These are phyloP conservation scores for Warburgia ugandensis DNA, from an alignment of 164 flowering plant genomes.

Conservation along the genomic window DNA sequence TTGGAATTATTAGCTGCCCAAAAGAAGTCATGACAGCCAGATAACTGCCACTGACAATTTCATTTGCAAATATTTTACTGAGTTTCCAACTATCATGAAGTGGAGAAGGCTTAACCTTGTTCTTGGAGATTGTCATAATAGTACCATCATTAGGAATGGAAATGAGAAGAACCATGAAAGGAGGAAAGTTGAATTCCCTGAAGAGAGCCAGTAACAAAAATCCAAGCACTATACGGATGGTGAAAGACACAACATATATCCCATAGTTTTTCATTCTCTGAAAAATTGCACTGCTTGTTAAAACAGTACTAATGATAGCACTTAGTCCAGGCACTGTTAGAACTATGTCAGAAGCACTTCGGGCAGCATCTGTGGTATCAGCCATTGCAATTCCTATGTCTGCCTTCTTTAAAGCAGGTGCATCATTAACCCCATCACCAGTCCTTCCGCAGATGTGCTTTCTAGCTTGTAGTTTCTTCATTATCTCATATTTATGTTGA, in stretches of 20 bases:
- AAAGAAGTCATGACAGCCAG: slow-evolving; percentile 89
- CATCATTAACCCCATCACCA: no score
- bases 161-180: slow-evolving; percentile 89
- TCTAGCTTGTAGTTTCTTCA: no score
- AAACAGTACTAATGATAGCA: slow-evolving; percentile 5
- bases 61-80: slow-evolving; percentile 72
- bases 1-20: no score
- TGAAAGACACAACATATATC: slow-evolving; percentile 93
- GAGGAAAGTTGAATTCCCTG: slow-evolving; percentile 89
- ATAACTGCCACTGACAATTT: slow-evolving; percentile 70
- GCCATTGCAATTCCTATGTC: no score
- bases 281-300: slow-evolving; percentile 6
- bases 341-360: slow-evolving; percentile 8
- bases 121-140: slow-evolving; percentile 88
- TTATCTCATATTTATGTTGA: no score
- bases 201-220: slow-evolving; percentile 84
- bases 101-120: slow-evolving; percentile 79
- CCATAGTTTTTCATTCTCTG: slow-evolving; percentile 14
- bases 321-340: slow-evolving; percentile 7
- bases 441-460: no score
- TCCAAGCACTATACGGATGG: slow-evolving; percentile 93
- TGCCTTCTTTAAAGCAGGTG: no score
- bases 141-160: slow-evolving; percentile 94
- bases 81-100: slow-evolving; percentile 97
- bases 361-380: slow-evolving; percentile 6